These are phyloP conservation scores for Wolfiporia cocos DNA, from an alignment of 1,284 basidiomycete genomes.

Conservation along the genomic window DNA sequence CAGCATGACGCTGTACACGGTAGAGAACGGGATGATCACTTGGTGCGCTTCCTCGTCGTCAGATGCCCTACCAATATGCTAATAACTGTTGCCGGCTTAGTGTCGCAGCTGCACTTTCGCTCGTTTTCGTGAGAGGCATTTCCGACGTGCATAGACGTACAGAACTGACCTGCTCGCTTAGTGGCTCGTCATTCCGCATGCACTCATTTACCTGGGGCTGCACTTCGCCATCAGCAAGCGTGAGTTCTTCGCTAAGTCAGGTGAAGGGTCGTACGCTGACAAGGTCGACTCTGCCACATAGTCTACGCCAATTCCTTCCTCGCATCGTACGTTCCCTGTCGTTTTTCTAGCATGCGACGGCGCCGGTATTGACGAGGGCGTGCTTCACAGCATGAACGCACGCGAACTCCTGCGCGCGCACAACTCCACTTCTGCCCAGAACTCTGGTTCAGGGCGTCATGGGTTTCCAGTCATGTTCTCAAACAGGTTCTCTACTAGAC, in stretches of 20 bases:
- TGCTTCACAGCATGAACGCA: constrained; percentile 15
- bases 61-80: constrained; percentile 3
- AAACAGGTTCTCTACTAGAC: constrained; percentile 4
- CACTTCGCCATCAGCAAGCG: constrained; percentile 20
- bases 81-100: too few species aligned
- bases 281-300: constrained; percentile 1
- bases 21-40: constrained; percentile 20
- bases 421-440: constrained; percentile 10
- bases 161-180: constrained; percentile 2
- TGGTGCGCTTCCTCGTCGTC: constrained; percentile 12
- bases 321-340: constrained; percentile 16
- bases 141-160: background rate
- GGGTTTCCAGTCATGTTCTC: constrained; percentile 15
- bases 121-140: constrained; percentile 17
- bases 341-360: background rate
- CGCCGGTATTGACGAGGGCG: background rate
- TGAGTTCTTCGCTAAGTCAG: constrained; percentile 7
- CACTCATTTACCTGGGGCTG: constrained; percentile 19
- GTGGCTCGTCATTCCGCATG: constrained; percentile 18
- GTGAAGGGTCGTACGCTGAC: background rate
- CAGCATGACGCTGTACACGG: constrained; percentile 16
- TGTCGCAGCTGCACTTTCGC: constrained; percentile 14
- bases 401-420: constrained; percentile 17
- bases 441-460: constrained; percentile 11
- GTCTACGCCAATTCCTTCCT: constrained; percentile 21